Evolutionary conservation across 2,329 filamentous ascomycete genomes (phyloP), one percentile per base, ranked within the genome.

Genomic region (Pseudogymnoascus sp.): DNA sequence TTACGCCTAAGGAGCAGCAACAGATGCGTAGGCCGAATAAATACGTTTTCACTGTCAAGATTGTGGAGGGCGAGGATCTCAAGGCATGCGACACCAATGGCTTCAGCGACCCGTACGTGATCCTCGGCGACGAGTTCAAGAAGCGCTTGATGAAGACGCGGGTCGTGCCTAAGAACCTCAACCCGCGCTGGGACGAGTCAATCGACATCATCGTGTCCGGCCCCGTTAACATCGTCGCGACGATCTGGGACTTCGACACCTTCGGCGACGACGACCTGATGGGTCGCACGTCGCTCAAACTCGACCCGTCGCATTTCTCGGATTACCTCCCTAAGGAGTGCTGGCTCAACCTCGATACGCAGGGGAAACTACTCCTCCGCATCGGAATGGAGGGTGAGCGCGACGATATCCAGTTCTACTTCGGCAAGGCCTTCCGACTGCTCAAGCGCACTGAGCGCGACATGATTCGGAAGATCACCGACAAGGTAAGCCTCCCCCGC

Each of bases 351-450:
- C 84, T 99, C 57, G 95, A 99, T 75, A 96, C 93, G 0, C 95
- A 99, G 75, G 95, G 95, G 6, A 85, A 93, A 61, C 77, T 99
- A 34, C 78, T 99, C 64, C 84, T 99, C 62, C 85, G 93, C 67
- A 92, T 99, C 62, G 97, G 92, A 74, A 99, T 99, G 95, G 95
- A 99, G 78, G 95, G 95, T 62, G 95, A 99, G 77, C 85, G 95
- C 67, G 95, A 99, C 74, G 95, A 99, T 74, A 99, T 99, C 65
- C 91, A 97, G 72, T 99, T 99, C 76, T 93, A 97, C 73, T 98
- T 98, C 76, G 95, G 93, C 71, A 98, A 97, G 77, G 90, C 95
- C 25, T 99, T 99, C 79, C 85, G 95, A 57, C 92, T 93, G 66
- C 81, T 99, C 70, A 98, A 98, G 81, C 86, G 95, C 69, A 96